Percentiles rank a stretch among this genome's conserved stretches.
These are phyloP conservation scores for Ambispora gerdemannii DNA, from an alignment of 192 early-diverging fungal species.

Conservation along the genomic window DNA sequence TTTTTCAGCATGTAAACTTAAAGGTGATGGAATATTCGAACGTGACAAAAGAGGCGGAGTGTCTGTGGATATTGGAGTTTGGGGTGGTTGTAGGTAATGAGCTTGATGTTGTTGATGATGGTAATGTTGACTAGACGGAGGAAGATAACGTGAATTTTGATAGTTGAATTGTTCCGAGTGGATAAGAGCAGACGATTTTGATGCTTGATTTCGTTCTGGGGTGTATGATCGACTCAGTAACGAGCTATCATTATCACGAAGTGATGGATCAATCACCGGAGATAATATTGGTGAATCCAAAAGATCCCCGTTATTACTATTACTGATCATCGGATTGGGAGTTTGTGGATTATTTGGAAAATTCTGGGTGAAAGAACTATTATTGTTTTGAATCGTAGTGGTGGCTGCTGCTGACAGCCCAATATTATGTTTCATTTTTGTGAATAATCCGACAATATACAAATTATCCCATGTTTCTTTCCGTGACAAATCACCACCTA, in stretches of 20 bases:
- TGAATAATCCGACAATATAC: constrained; percentile 51
- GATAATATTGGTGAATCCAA: not conserved
- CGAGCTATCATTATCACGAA: not conserved
- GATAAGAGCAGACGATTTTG: too few species aligned
- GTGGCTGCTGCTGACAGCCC: not conserved
- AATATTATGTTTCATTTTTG: constrained; percentile 26
- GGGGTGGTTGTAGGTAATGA: not conserved
- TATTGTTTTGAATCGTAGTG: not conserved
- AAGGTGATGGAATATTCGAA: not conserved
- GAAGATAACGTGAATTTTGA: not conserved
- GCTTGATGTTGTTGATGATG: not conserved
- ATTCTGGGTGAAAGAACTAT: not conserved
- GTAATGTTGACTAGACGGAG: not conserved
- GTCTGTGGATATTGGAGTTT: not conserved
- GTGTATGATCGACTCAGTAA: not conserved
- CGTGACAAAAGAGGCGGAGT: not conserved
- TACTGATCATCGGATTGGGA: not conserved
- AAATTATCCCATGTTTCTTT: constrained; percentile 45
- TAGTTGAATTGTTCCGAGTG: too few species aligned
- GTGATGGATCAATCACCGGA: not conserved
- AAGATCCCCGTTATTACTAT: too few species aligned
- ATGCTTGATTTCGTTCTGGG: too few species aligned
- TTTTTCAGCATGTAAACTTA: not conserved
- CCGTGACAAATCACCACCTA: constrained; percentile 49
- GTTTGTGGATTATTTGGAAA: not conserved